These are phyloP conservation scores for Fusarium agapanthi DNA, from an alignment of 2,329 filamentous ascomycete species.

Conservation along the genomic window DNA sequence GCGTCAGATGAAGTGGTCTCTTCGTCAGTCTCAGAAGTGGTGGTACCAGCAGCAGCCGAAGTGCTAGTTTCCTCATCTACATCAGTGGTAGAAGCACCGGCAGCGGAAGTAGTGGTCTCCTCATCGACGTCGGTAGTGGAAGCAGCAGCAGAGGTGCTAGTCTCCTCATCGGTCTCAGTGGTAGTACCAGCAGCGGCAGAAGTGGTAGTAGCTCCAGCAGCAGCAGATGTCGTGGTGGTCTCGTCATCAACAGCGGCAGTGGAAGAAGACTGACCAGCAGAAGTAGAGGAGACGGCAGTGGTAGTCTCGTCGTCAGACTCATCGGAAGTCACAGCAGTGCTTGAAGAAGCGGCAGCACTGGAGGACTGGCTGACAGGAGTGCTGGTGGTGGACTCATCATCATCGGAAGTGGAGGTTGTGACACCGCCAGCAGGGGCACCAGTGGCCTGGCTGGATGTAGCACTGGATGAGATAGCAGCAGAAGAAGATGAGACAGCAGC, in stretches of 20 bases:
- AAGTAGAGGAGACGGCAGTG: not conserved
- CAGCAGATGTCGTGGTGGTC: not conserved
- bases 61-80: not conserved
- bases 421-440: not conserved
- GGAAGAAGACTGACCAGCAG: not conserved
- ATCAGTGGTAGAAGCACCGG: not conserved
- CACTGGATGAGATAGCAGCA: not conserved
- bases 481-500: not conserved
- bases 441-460: not conserved
- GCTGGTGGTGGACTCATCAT: not conserved
- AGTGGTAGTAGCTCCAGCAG: not conserved
- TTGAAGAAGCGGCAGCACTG: not conserved
- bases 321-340: not conserved
- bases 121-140: too few relatives aligned
- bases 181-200: not conserved
- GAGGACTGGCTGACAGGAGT: not conserved
- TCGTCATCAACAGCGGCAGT: not conserved
- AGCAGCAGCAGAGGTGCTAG: too few relatives aligned
- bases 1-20: not conserved
- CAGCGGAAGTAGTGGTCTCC: too few relatives aligned
- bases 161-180: too few relatives aligned
- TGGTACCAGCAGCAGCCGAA: not conserved
- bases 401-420: not conserved
- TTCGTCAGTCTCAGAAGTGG: not conserved
- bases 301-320: not conserved